A percentile compares a stretch with the other conserved stretches of the same genome.
Conservation (phyloP, 768 basidiomycete species). For the Lentinula raphanica region DNA sequence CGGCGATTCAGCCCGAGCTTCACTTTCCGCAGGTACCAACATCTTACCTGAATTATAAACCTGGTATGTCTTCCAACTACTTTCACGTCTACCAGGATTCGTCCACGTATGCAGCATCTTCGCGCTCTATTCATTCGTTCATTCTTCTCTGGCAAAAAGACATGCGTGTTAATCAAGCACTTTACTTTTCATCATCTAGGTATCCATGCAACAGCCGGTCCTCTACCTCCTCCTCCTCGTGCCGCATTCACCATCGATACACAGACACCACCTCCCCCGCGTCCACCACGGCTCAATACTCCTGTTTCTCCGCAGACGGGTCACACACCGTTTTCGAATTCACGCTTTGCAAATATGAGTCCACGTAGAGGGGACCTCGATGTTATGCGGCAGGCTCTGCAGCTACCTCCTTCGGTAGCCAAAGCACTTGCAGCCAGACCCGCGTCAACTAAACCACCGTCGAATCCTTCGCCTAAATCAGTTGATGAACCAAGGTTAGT, state of each 20-base stretch:
- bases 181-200: slow-evolving; percentile 23
- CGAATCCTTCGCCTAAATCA: background rate
- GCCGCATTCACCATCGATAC: slow-evolving; percentile 44
- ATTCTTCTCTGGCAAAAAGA: slow-evolving; percentile 7
- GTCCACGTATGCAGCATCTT: background rate
- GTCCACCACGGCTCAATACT: slow-evolving; percentile 58
- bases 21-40: slow-evolving; percentile 25
- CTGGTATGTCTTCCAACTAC: slow-evolving; percentile 33
- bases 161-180: background rate
- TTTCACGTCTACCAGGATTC: background rate
- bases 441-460: background rate
- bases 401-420: slow-evolving; percentile 51
- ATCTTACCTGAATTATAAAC: slow-evolving; percentile 56
- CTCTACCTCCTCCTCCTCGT: slow-evolving; percentile 66
- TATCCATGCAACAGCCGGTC: slow-evolving; percentile 66
- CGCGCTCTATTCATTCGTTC: background rate
- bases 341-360: background rate
- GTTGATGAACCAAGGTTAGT: background rate
- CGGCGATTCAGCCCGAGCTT: slow-evolving; percentile 18
- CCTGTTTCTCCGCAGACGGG: slow-evolving; percentile 26
- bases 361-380: slow-evolving; percentile 47
- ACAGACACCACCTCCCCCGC: slow-evolving; percentile 47
- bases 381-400: slow-evolving; percentile 53
- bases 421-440: slow-evolving; percentile 34
- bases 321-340: slow-evolving; percentile 14